Base-by-base conservation (phyloP, 768 basidiomycete genomes). In the Tricholoma furcatifolium region DNA sequence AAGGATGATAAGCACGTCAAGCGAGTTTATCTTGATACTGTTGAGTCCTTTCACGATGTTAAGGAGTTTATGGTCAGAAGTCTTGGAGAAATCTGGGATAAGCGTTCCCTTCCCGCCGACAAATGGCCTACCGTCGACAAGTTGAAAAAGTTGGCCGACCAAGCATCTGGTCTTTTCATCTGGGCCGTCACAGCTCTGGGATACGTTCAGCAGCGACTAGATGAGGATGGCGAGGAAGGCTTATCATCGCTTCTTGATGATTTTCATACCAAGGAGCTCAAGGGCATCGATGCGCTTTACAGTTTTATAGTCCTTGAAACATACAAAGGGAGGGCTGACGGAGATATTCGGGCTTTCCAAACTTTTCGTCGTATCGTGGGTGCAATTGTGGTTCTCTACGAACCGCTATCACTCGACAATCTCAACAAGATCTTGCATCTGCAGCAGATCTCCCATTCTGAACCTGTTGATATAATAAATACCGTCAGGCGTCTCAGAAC, bases 401-500 rank as follows among this genome's bases (percentile, higher is more conserved):
- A 54, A 20, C 56, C 61, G 1, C 43, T 60, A 5, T 47, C 51
- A 18, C 38, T 62, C 21, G 49, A 38, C 9, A 48, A 55, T 20
- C 21, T 62, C 9, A 34, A 42, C 12, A 15, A 11, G 11, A 41
- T 60, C 6, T 49, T 62, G 6, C 47, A 58, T 20, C 53, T 58
- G 4, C 47, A 52, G 7, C 36, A 34, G 9, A 31, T 40, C 21
- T 21, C 51, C 2, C 38, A 30, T 2, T 12, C 32, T 14, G 12
- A 34, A 4, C 44, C 23, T 14, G 54, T 54, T 30, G 61, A 62
- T 18, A 39, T 59, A 14, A 14, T 39, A 9, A 41, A 58, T 10
- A 57, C 56, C 21, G 50, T 60, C 43, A 55, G 45, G 24, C 59
- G 55, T n/a, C 54, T 62, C 9, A 55, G 59, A 24, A 53, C 61